Evolutionary conservation across 768 basidiomycete species (phyloP), one percentile per base, ranked within the genome.

Genomic region (Auricularia auricula-judae): DNA sequence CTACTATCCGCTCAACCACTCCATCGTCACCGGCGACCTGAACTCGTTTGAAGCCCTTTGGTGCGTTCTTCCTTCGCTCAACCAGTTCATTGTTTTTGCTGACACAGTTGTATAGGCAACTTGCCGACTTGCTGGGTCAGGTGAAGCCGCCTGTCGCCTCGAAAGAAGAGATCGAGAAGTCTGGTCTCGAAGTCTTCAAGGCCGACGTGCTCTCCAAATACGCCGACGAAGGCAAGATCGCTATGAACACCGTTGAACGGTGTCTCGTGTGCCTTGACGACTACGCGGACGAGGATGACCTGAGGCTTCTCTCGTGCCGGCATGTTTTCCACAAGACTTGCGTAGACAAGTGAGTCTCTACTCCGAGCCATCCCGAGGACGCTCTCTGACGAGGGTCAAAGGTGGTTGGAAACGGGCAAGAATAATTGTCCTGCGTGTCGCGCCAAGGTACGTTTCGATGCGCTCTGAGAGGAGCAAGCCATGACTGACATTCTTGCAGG

Each of bases 381-480:
- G 12, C 10, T 36, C 23, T 7, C 51, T 64, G n/a, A 64, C 35
- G 7, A 34, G 3, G 36, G 2, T 63, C 43, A 23, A 71, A 85
- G 81, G 66, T 96, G 94, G 92, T 78, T 96, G 39, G 82, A 86
- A 72, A 85, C 82, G 4, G 93, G 93, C 3, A 81, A 86, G 64
- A 97, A 97, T 70, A 92, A 91, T 65, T 97, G 94, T 73, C 94
- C 94, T 39, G 91, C 91, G 5, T 97, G 94, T 76, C 86, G 94
- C n/a, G 65, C 75, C 3, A 73, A 75, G 63, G 76, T 44, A 44
- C 11, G 18, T 44, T 44, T 29, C 29, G 29, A 29, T 29, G 29
- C 29, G 29, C 29, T 29, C 29, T 29, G 29, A 29, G 29, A 29
- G 29, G 29, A 29, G 29, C 29, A 29, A 29, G 29, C 29, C 29